Percentiles rank a stretch among this genome's conserved stretches.
Conservation (phyloP, 495 filamentous ascomycete genomes). For the Immersiella caudata region DNA sequence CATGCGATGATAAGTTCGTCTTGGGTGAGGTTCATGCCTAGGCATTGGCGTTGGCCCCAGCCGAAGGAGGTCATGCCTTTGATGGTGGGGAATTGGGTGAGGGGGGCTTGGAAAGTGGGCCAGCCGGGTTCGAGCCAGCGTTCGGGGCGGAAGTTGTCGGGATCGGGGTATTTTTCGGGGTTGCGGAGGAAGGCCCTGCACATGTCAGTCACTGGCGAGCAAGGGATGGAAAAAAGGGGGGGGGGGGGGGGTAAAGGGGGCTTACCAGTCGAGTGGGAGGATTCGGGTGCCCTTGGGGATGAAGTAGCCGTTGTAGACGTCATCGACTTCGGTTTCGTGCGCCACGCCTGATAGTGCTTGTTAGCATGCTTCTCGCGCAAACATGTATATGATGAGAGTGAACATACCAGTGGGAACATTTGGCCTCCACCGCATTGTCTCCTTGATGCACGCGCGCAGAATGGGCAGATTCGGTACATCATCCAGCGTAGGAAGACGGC, state of each 20-base stretch:
- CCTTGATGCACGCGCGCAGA: slow-evolving; percentile 55
- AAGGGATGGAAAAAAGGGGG: neutral
- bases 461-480: slow-evolving; percentile 47
- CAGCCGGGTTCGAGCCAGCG: slow-evolving; percentile 54
- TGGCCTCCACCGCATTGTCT: slow-evolving; percentile 58
- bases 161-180: slow-evolving; percentile 52
- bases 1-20: slow-evolving; percentile 50
- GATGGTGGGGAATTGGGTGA: slow-evolving; percentile 49
- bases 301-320: slow-evolving; percentile 48
- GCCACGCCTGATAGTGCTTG: slow-evolving; percentile 42
- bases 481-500: slow-evolving; percentile 44
- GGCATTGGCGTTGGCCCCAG: slow-evolving; percentile 63
- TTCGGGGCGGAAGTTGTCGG: slow-evolving; percentile 54
- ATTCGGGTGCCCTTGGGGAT: slow-evolving; percentile 52
- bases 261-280: slow-evolving; percentile 54
- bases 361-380: too few relatives aligned
- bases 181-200: slow-evolving; percentile 42
- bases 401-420: slow-evolving; percentile 46
- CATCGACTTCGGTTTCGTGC: slow-evolving; percentile 43
- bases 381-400: neutral
- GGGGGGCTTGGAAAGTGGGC: slow-evolving; percentile 56
- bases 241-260: neutral
- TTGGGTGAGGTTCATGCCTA: slow-evolving; percentile 55
- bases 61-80: slow-evolving; percentile 56
- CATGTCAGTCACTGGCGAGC: slow-evolving; percentile 16